A percentile compares a stretch with the other conserved stretches of the same genome.
Conservation (phyloP, 2,329 filamentous ascomycete genomes). For the Cyphellophora europaea region DNA sequence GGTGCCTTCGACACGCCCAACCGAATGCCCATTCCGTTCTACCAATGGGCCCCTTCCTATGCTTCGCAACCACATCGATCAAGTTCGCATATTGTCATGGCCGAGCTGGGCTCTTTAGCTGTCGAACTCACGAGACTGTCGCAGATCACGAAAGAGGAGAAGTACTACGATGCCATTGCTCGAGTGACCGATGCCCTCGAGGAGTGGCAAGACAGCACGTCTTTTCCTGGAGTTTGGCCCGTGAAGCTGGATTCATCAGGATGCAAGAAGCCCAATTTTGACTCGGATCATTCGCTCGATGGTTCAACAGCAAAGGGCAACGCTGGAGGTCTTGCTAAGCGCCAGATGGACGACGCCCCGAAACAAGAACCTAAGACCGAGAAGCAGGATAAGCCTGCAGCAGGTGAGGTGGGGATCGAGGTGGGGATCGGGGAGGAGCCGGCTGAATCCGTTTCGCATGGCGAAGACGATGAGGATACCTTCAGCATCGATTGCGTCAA, state of each 20-base stretch:
- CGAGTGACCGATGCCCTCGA: slow-evolving; percentile 75
- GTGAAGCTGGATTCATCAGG: slow-evolving; percentile 54
- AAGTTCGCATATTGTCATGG: slow-evolving; percentile 45
- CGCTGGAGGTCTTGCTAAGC: slow-evolving; percentile 1
- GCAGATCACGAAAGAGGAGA: slow-evolving; percentile 70
- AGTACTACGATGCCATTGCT: slow-evolving; percentile 84
- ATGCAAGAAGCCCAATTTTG: slow-evolving; percentile 45
- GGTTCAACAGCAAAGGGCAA: not conserved
- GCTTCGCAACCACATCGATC: slow-evolving; percentile 57
- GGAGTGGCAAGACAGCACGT: slow-evolving; percentile 61
- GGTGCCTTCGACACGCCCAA: slow-evolving; percentile 86
- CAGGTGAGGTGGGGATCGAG: not conserved
- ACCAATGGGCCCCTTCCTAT: slow-evolving; percentile 63
- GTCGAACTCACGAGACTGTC: slow-evolving; percentile 86
- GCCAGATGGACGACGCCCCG: slow-evolving; percentile 7
- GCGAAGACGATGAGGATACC: not conserved
- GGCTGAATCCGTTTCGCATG: not conserved
- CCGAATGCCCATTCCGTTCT: slow-evolving; percentile 78
- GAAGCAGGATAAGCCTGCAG: no score
- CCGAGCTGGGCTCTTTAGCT: slow-evolving; percentile 67
- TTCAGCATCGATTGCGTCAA: slow-evolving; percentile 25
- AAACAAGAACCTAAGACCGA: slow-evolving; percentile 15
- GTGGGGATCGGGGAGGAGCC: slow-evolving; percentile 5
- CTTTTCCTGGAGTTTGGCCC: slow-evolving; percentile 72
- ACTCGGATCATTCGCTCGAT: slow-evolving; percentile 1